Base-by-base conservation (phyloP, 345 rosid genomes). In the Cochlearia excelsa region DNA sequence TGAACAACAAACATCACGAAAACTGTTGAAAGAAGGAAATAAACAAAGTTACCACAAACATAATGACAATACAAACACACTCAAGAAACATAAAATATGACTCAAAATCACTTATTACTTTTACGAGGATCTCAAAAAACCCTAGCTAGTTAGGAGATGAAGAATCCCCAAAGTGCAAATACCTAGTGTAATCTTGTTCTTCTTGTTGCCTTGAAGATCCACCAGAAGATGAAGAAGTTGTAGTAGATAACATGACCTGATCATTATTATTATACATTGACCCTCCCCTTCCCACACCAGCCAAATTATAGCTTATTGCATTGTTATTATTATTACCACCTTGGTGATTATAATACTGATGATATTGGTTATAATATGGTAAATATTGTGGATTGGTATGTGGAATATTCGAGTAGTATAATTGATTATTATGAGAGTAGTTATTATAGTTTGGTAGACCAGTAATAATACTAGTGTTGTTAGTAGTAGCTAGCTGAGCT, bases 401-500 rank as follows among this genome's bases (percentile, higher is more conserved):
- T 1, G 74, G 61, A n/a, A n/a, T n/a, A 57, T 64, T 52, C 9
- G 70, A 57, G 59, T 45, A 52, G 60, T 57, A 71, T 3, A 37
- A 1, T 65, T 71, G 75, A 58, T 64, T 52, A 26, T 43, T 56
- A 49, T 57, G 48, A 51, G 69, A 51, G 38, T 52, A 40, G 7
- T 37, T 2, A 8, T 33, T 33, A 52, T 71, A 58, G 66, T 59
- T 53, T 46, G 75, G 70, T 51, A 49, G 38, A 9, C 40, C 46
- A 9, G 66, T 51, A 4, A 46, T 46, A 7, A 55, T 45, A 58
- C 50, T 71, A 51, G 26, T 27, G 53, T 11, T 34, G 58, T 40
- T 71, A 71, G 63, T 70, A 30, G 58, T 68, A 3, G 5, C 5
- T 69, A 74, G 62, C 33, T 82, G 85, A 70, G 84, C 95, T 47